phyloP scores from a whole-genome alignment of 345 rosid species.

The Syzygium oleosum region DNA sequence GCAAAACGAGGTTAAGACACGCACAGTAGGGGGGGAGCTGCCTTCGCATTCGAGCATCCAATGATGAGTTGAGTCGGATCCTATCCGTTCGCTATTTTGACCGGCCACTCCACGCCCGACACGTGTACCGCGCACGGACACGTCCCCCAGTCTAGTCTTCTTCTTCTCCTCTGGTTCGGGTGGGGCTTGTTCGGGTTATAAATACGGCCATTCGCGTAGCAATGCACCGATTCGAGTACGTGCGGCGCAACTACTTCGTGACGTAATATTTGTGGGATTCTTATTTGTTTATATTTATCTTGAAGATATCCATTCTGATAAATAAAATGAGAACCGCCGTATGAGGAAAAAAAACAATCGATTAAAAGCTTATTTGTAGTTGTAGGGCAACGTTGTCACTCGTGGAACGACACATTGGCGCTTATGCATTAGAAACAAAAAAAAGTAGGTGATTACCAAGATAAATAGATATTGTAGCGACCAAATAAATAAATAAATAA shows the following conservation, averaged over 20 bases:
- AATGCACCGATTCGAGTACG: background rate
- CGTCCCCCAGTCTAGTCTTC: background rate
- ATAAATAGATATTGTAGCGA: background rate
- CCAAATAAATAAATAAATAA: too few species aligned
- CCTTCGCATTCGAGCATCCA: background rate
- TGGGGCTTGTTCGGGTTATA: too few species aligned
- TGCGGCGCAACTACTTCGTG: background rate
- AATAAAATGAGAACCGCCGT: background rate
- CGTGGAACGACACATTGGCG: background rate
- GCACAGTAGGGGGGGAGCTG: too few species aligned
- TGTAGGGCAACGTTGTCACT: fast-evolving
- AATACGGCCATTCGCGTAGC: background rate
- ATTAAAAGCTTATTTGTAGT: background rate
- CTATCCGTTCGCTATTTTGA: background rate
- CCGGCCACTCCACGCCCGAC: background rate
- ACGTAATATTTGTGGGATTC: background rate
- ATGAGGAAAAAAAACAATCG: background rate
- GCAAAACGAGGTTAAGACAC: too few species aligned
- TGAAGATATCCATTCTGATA: background rate
- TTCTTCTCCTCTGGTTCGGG: background rate
- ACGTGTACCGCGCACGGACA: background rate
- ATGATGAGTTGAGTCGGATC: background rate
- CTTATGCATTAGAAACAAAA: background rate
- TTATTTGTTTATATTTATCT: background rate
- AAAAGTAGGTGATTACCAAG: background rate